Conservation (phyloP, 73 alveolate genomes). For the Paraurostyla sp. region DNA sequence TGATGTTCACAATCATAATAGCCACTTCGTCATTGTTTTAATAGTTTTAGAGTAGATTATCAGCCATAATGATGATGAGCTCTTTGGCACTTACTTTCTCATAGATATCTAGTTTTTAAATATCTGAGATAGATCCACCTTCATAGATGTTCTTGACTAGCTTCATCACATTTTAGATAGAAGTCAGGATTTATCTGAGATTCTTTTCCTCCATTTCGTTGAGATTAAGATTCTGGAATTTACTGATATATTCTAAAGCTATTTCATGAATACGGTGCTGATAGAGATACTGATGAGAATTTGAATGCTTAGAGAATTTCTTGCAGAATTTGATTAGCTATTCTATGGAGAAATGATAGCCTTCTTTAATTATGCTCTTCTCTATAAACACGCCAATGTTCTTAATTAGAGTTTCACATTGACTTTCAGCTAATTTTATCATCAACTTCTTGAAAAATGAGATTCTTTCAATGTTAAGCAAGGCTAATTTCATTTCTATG, state of each 20-base stretch:
- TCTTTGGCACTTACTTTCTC: slow-evolving; percentile 36
- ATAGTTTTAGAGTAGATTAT: slow-evolving; percentile 46
- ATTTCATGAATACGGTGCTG: slow-evolving; percentile 23
- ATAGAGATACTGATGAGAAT: slow-evolving; percentile 31
- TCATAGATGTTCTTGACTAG: slow-evolving; percentile 70
- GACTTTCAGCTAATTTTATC: slow-evolving; percentile 60
- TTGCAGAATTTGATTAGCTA: slow-evolving; percentile 62
- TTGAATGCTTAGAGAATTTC: slow-evolving; percentile 55
- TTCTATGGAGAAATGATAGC: slow-evolving; percentile 34
- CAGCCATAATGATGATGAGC: slow-evolving; percentile 48
- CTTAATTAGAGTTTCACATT: neutral
- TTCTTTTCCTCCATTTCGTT: slow-evolving; percentile 33
- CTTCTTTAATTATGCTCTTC: neutral
- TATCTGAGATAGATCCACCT: slow-evolving; percentile 7
- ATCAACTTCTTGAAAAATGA: slow-evolving; percentile 52
- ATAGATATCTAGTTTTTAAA: slow-evolving; percentile 16
- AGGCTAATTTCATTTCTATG: slow-evolving; percentile 63
- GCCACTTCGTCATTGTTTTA: slow-evolving; percentile 66
- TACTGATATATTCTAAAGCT: slow-evolving; percentile 34
- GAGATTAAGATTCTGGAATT: neutral
- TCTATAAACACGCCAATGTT: neutral
- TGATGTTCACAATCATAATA: slow-evolving; percentile 68
- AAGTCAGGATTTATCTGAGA: slow-evolving; percentile 4
- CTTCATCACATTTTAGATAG: slow-evolving; percentile 69
- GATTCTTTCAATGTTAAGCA: slow-evolving; percentile 55